Evolutionary conservation across 108 stramenopile genomes (phyloP), one percentile per base, ranked within the genome.

Genomic region (Fragilariopsis cylindrus): DNA sequence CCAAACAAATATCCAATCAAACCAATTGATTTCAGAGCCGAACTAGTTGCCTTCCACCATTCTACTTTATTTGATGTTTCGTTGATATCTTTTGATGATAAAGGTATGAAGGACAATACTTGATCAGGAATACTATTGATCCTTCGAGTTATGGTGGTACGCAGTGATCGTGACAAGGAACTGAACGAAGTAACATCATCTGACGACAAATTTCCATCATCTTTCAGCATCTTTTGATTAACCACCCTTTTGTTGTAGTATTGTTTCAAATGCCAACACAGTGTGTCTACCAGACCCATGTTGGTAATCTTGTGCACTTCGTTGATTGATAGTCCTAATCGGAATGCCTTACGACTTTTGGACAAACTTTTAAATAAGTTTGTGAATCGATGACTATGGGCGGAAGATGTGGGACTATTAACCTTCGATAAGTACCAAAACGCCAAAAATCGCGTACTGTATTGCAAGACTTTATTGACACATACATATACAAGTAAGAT

Each of bases 1-100:
- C 82, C 90, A 4, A 84, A 76, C 88, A 86, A 93, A 65, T 89
- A 96, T 13, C 89, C 87, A 69, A 86, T 65, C 68, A 96, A 74
- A 45, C 91, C 87, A 9, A 88, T 7, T 9, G 90, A 74, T 74
- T 95, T 92, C 40, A 87, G 13, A 9, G 88, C 78, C 18, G 80
- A 53, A 7, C 88, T 84, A 45, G 87, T 65, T 19, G 85, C 70
- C 65, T 82, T 91, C 82, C 85, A 86, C 52, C 78, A 66, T 40
- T 76, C 74, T 11, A 63, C 45, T 7, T 75, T 75, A 1, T 79
- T 15, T 54, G 78, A 57, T 63, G 60, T 15, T 50, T 70, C 48
- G 16, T 2, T 41, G 13, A 56, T 50, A 16, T 21, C 58, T 64
- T 48, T 18, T 48, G 39, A 49, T 57, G 74, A 45, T 49, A 74